Evolutionary conservation across 805 yeast species (phyloP).

Genomic region (Candida taoyuanica): DNA sequence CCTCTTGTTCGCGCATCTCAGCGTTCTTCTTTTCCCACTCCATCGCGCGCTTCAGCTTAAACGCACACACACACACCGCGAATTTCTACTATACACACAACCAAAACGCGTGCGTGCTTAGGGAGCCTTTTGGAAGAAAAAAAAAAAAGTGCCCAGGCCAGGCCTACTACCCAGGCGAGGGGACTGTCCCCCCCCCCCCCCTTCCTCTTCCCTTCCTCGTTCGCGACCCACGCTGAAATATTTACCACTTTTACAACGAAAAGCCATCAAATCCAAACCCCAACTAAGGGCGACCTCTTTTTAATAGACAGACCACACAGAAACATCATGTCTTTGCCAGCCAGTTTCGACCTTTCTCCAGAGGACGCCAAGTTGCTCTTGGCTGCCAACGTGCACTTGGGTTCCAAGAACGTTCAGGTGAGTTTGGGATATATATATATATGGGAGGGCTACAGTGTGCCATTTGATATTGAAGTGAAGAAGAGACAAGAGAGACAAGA

Average conservation of each 20-base stretch:
- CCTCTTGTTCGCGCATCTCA: too few species aligned
- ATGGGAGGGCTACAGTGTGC: too few species aligned
- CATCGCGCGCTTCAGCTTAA: too few species aligned
- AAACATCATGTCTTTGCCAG: conserved; percentile 70
- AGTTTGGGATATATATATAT: conserved; percentile 40
- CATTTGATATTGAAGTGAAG: neutral
- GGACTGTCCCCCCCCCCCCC: neutral
- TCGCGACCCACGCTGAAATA: conserved; percentile 22
- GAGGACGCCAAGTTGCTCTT: conserved; percentile 98
- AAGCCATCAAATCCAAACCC: too few species aligned
- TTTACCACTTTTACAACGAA: conserved; percentile 15
- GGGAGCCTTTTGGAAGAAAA: too few species aligned
- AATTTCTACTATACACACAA: too few species aligned
- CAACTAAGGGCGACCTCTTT: neutral
- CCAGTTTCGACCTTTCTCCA: conserved; percentile 88
- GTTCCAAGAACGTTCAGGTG: conserved; percentile 99
- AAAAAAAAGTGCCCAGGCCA: too few species aligned
- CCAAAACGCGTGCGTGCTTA: too few species aligned
- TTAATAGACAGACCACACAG: conserved; percentile 6
- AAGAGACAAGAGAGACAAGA: neutral
- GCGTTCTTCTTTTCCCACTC: too few species aligned
- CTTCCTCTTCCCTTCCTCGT: conserved; percentile 4
- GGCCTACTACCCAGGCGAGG: too few species aligned
- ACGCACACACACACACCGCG: too few species aligned
- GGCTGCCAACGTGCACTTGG: conserved; percentile 99